Conservation (phyloP, 768 basidiomycete genomes). For the Suillus subluteus region DNA sequence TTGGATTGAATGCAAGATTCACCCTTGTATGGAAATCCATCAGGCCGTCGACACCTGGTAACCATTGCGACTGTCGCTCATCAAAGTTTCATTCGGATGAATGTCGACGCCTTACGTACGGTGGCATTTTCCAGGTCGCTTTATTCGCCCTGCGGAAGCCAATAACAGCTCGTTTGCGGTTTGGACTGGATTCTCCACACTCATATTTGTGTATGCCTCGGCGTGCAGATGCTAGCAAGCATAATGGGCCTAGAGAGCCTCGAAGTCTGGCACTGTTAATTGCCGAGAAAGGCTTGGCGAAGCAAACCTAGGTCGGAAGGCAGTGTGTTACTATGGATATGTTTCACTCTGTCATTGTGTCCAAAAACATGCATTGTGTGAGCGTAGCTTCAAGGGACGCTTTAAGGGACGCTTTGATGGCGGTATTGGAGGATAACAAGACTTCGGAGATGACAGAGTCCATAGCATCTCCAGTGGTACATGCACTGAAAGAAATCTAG, state of each 20-base stretch:
- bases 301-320: not conserved
- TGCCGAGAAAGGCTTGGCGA: not conserved
- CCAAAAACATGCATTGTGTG: not conserved
- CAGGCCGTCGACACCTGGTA: not conserved
- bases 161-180: not conserved
- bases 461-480: not conserved
- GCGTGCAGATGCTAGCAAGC: not conserved
- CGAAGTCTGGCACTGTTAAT: not conserved
- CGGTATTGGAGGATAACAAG: not conserved
- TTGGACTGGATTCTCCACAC: not conserved
- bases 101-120: not conserved
- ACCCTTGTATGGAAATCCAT: not conserved
- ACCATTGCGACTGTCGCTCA: not conserved
- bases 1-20: not conserved
- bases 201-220: not conserved
- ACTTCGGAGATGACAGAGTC: not conserved
- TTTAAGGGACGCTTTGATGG: not conserved
- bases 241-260: not conserved
- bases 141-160: not conserved
- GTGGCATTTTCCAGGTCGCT: not conserved
- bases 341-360: not conserved
- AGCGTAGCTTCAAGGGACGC: too few relatives aligned
- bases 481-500: not conserved
- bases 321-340: not conserved
- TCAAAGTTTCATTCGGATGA: not conserved